Conservation (phyloP, 2,329 filamentous ascomycete species). For the Nemania serpens region DNA sequence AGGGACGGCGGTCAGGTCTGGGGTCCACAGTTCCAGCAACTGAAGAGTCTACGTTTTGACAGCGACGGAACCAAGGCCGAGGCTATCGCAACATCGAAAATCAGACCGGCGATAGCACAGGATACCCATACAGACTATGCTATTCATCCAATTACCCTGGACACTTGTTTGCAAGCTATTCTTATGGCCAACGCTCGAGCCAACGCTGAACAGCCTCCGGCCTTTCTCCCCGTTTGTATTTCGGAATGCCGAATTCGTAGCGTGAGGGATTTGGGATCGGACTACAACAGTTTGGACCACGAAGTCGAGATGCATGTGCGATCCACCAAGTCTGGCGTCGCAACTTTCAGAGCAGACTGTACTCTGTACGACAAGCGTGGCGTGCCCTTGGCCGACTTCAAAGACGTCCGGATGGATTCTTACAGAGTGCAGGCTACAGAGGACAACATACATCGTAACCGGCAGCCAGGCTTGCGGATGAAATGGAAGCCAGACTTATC, state of each 20-base stretch:
- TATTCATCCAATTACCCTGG: constrained; percentile 29
- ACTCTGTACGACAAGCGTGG: too few relatives aligned
- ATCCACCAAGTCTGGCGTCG: too few relatives aligned
- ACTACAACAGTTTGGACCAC: too few relatives aligned
- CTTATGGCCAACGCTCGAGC: constrained; percentile 20
- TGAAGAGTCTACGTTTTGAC: constrained; percentile 24
- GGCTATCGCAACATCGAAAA: neutral
- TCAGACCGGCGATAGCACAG: neutral
- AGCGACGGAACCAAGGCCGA: neutral
- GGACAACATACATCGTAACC: too few relatives aligned
- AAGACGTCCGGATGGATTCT: too few relatives aligned
- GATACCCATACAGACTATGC: constrained; percentile 1
- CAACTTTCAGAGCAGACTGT: too few relatives aligned
- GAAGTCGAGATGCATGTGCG: too few relatives aligned
- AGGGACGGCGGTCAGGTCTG: constrained; percentile 26
- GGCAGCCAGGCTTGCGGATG: too few relatives aligned
- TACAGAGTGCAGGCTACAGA: too few relatives aligned
- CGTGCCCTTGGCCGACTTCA: too few relatives aligned
- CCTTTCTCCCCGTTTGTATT: constrained; percentile 27
- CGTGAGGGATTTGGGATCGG: too few relatives aligned
- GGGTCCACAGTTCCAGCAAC: constrained; percentile 27
- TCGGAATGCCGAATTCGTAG: neutral
- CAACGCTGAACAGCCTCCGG: neutral
- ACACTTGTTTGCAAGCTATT: constrained; percentile 27
- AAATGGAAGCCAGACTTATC: too few relatives aligned